Percentiles rank a stretch among this genome's conserved stretches.
Evolutionary conservation across 2,329 filamentous ascomycete species (phyloP).

Genomic region (Aspergillus felis): DNA sequence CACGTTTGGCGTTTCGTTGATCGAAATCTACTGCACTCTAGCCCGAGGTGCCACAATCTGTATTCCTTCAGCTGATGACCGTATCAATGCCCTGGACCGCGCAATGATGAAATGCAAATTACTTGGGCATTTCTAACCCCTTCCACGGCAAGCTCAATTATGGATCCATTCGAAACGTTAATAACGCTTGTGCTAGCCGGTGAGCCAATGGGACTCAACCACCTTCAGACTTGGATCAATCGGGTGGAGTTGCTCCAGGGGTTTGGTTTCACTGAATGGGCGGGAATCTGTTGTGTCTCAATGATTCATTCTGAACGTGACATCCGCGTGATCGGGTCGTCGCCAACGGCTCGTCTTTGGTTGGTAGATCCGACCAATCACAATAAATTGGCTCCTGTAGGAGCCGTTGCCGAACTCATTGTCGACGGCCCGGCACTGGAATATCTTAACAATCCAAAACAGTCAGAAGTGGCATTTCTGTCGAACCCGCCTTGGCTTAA

Average conservation of each 20-base stretch:
- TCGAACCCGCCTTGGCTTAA: conserved; percentile 15
- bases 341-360: conserved; percentile 16
- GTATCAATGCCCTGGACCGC: neutral
- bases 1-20: conserved; percentile 1
- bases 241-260: conserved; percentile 1
- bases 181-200: conserved; percentile 1
- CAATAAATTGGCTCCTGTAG: conserved; percentile 25
- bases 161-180: neutral
- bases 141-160: neutral
- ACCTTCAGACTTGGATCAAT: neutral
- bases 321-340: neutral
- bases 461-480: conserved; percentile 14
- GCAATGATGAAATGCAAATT: neutral
- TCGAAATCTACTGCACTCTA: conserved; percentile 2
- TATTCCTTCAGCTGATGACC: neutral
- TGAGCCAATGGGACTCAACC: neutral
- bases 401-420: conserved; percentile 38
- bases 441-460: conserved; percentile 25
- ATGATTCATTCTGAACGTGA: too few species aligned
- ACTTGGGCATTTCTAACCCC: conserved; percentile 4
- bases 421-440: conserved; percentile 36
- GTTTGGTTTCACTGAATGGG: conserved; percentile 4
- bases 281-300: conserved; percentile 2
- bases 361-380: conserved; percentile 21
- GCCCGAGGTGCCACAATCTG: neutral